Percentiles rank a stretch among this genome's conserved stretches.
phyloP scores from a whole-genome alignment of 768 basidiomycete species.

The Boletus rubescentipes region DNA sequence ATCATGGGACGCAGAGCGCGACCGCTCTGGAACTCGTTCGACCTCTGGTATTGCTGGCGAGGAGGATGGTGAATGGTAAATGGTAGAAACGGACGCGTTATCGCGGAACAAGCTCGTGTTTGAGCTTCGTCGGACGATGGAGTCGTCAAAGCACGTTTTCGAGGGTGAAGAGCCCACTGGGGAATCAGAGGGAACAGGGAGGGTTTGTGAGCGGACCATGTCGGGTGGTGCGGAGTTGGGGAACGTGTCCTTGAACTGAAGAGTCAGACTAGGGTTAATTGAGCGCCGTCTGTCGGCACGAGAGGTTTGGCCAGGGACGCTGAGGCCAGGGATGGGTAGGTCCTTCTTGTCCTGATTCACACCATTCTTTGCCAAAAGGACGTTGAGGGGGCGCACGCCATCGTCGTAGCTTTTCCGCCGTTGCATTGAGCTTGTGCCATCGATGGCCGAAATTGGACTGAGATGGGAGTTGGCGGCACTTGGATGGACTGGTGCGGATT shows the following conservation, averaged over 20 bases:
- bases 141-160: conserved; percentile 13
- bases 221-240: conserved; percentile 23
- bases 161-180: conserved; percentile 24
- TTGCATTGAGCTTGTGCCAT: conserved; percentile 4
- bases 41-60: conserved; percentile 35
- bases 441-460: conserved; percentile 23
- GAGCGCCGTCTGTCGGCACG: conserved; percentile 50
- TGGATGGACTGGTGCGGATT: conserved; percentile 19
- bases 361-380: conserved; percentile 28
- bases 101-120: conserved; percentile 29
- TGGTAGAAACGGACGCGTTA: conserved; percentile 25
- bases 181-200: conserved; percentile 25
- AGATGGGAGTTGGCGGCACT: conserved; percentile 12
- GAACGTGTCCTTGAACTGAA: conserved; percentile 25
- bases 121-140: conserved; percentile 18
- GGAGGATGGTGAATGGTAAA: conserved; percentile 40
- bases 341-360: conserved; percentile 14
- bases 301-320: conserved; percentile 30
- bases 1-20: conserved; percentile 39
- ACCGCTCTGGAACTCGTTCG: conserved; percentile 41
- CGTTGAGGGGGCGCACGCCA: conserved; percentile 40
- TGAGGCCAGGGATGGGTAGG: conserved; percentile 16
- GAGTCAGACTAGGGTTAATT: conserved; percentile 50
- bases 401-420: conserved; percentile 47
- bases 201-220: conserved; percentile 32